phyloP scores from a whole-genome alignment of 169 alveolate species.

The Neospora caninum region DNA sequence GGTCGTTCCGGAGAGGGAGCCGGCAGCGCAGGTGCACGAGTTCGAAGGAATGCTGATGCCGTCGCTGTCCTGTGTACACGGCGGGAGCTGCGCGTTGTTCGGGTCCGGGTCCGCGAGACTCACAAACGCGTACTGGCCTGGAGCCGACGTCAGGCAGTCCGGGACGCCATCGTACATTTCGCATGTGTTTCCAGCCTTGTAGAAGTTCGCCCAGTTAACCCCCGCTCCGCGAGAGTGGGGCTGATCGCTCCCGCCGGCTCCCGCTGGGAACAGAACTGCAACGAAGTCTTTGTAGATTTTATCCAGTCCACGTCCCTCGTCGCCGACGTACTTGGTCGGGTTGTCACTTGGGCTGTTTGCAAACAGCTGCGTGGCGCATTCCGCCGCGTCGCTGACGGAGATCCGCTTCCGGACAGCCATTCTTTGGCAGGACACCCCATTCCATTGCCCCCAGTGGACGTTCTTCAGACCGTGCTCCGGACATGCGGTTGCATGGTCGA shows the following conservation, averaged over 20 bases:
- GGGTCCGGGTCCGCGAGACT: slow-evolving; percentile 44
- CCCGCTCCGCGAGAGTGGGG: slow-evolving; percentile 60
- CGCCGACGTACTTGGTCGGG: slow-evolving; percentile 48
- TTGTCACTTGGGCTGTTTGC: slow-evolving; percentile 34
- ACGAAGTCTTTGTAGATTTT: neutral
- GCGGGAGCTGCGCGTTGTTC: slow-evolving; percentile 48
- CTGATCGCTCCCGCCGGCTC: slow-evolving; percentile 43
- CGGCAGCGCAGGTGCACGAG: neutral
- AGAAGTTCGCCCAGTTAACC: slow-evolving; percentile 58
- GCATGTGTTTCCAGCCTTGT: neutral
- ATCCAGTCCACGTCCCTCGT: slow-evolving; percentile 2
- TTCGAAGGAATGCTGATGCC: neutral
- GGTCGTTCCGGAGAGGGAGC: neutral
- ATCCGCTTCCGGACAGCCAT: slow-evolving; percentile 16
- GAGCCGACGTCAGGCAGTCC: slow-evolving; percentile 47
- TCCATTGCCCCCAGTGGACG: slow-evolving; percentile 64
- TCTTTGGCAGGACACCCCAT: slow-evolving; percentile 38
- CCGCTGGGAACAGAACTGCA: slow-evolving; percentile 53
- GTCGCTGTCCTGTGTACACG: slow-evolving; percentile 28
- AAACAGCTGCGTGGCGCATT: slow-evolving; percentile 41
- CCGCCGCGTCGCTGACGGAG: slow-evolving; percentile 16
- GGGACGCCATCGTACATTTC: slow-evolving; percentile 64
- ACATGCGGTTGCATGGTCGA: slow-evolving; percentile 52
- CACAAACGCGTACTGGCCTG: slow-evolving; percentile 33
- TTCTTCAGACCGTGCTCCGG: slow-evolving; percentile 39